Evolutionary conservation across 192 early-diverging fungal species (phyloP).

Genomic region (Entophlyctis luteolus): DNA sequence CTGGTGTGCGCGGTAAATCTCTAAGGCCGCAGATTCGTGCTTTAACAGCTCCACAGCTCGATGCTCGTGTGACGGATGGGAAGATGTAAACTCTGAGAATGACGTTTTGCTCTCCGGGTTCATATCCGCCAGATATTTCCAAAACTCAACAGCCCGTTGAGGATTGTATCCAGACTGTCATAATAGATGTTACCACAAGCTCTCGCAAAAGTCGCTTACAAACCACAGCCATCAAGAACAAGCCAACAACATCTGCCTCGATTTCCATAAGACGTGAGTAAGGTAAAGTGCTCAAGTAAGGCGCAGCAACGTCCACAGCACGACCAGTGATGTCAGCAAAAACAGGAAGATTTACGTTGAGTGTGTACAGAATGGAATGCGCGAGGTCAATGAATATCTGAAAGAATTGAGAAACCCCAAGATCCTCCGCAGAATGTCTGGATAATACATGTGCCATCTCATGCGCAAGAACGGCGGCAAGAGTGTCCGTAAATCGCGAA

Average conservation of each 20-base stretch:
- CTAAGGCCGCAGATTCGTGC: conserved; percentile 34
- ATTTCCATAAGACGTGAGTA: conserved; percentile 46
- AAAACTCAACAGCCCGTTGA: conserved; percentile 27
- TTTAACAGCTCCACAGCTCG: conserved; percentile 34
- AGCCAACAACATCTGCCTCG: conserved; percentile 46
- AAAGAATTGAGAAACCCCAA: conserved; percentile 27
- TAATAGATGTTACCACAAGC: background rate
- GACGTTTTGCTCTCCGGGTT: background rate
- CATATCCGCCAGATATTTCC: conserved; percentile 10
- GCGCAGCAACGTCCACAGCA: conserved; percentile 26
- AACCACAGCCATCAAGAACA: conserved; percentile 43
- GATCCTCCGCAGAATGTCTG: conserved; percentile 33
- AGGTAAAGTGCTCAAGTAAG: conserved; percentile 32
- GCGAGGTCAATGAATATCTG: conserved; percentile 28
- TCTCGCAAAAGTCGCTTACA: background rate
- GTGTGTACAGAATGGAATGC: conserved; percentile 38
- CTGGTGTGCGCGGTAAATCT: conserved; percentile 29
- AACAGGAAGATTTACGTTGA: conserved; percentile 40
- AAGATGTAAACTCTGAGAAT: conserved; percentile 31
- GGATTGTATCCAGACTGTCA: conserved; percentile 37
- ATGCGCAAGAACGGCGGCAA: conserved; percentile 40
- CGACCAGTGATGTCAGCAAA: conserved; percentile 37
- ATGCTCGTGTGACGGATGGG: conserved; percentile 37
- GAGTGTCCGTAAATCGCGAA: conserved; percentile 19
- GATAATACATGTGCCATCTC: conserved; percentile 40